These are phyloP conservation scores for Brasilioporus rufonigricans DNA, from an alignment of 768 basidiomycete species.

Conservation along the genomic window DNA sequence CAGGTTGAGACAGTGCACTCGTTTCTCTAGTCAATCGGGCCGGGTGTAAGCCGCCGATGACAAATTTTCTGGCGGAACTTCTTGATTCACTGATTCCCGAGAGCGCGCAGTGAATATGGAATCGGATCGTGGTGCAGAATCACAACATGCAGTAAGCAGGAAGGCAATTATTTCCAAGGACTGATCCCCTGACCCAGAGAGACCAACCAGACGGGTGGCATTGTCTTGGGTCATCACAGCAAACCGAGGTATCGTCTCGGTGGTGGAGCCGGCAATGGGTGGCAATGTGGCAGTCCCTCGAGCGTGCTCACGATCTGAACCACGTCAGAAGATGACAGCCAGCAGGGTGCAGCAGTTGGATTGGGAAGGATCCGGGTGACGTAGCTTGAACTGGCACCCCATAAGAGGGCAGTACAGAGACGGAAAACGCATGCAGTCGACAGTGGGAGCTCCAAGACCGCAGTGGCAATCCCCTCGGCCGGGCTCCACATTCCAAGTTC, in stretches of 20 bases:
- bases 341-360: neutral
- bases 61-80: neutral
- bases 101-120: neutral
- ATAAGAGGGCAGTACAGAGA: neutral
- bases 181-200: neutral
- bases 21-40: neutral
- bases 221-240: neutral
- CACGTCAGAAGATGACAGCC: neutral
- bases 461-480: neutral
- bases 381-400: neutral
- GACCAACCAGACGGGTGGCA: neutral
- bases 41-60: neutral
- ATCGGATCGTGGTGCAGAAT: neutral
- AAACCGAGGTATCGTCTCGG: neutral
- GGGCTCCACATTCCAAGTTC: constrained; percentile 8
- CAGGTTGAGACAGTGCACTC: neutral
- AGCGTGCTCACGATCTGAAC: neutral
- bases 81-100: neutral
- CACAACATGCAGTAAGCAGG: neutral
- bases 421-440: neutral
- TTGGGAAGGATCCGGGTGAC: neutral
- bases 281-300: neutral
- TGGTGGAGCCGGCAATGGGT: neutral
- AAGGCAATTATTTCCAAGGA: neutral
- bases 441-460: neutral